Base-by-base conservation (phyloP, 148 eudicot species). In the Vaccinium corymbosum region DNA sequence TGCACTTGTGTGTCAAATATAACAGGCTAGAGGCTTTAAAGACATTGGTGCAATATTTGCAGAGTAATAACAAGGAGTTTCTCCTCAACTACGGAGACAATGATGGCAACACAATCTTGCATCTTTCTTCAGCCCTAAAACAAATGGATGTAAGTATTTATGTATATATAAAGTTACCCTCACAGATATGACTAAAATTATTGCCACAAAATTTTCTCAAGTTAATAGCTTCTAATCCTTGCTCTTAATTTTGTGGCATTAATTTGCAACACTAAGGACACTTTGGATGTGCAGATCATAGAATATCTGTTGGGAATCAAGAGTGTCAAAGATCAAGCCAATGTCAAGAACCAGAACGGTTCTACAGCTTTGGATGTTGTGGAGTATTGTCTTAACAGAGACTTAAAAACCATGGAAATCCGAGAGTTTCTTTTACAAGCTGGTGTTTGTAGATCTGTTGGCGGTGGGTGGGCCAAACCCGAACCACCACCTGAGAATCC, bases 331-430 rank as follows among this genome's bases (percentile, higher is more conserved):
- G 61, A 78, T 35, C 86, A 35, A 80, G 64, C 14, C 22, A 88
- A 85, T 20, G 66, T 81, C 17, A 57, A 52, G 86, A 90, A 88
- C 81, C 80, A 80, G 56, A 90, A 85, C 70, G 88, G 88, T 74
- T 84, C 74, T 7, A 88, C 92, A 27, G 75, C 85, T 27, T 80
- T 90, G 80, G 83, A 90, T 27, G 68, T 90, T 57, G 27, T 86
- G 0, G 89, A 90, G 68, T 82, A 88, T 17, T 88, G 85, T 20
- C 89, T 89, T 3, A 88, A 71, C 46, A 71, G 82, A 86, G 92
- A 88, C 85, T 9, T 85, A 12, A 83, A 88, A 81, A 17, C 12
- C 57, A 87, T 90, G n/a, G 84, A 90, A 38, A 50, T 88, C 80
- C 84, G 75, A 59, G 88, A 85, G 82, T 83, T 90, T 49, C 85